Conservation (phyloP, 768 basidiomycete species). For the Omphalotus guepiniiformis region DNA sequence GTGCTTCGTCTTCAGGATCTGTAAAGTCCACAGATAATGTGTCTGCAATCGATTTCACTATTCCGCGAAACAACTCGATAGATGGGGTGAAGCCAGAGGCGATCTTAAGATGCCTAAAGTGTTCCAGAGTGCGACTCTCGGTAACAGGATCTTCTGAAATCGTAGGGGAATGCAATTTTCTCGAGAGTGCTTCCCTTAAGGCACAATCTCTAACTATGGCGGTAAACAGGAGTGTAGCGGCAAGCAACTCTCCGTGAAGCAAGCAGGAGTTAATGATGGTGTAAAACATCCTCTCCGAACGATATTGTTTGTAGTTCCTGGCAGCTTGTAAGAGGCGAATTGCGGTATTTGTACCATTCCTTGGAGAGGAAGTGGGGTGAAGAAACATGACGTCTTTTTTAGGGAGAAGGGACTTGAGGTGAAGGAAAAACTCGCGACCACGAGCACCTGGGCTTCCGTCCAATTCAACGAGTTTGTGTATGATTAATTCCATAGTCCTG, state of each 20-base stretch:
- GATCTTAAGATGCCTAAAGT: background rate
- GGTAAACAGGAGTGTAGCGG: constrained; percentile 46
- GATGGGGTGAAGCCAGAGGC: constrained; percentile 12
- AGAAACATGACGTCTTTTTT: constrained; percentile 14
- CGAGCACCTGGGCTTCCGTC: constrained; percentile 9
- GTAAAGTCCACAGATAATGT: constrained; percentile 23
- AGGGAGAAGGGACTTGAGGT: constrained; percentile 7
- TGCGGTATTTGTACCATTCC: constrained; percentile 1
- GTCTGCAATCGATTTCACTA: constrained; percentile 30
- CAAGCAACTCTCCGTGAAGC: constrained; percentile 51
- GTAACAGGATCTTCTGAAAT: background rate
- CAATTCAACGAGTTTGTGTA: constrained; percentile 20
- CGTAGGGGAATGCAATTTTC: constrained; percentile 14
- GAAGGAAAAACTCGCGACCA: background rate
- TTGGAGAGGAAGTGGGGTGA: constrained; percentile 4
- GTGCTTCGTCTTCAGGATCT: constrained; percentile 13
- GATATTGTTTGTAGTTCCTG: constrained; percentile 1
- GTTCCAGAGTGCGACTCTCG: background rate
- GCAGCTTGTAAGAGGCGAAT: constrained; percentile 1
- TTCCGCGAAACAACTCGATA: constrained; percentile 16
- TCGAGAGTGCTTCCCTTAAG: constrained; percentile 20
- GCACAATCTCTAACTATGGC: constrained; percentile 47
- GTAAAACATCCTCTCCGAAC: constrained; percentile 40
- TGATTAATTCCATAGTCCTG: constrained; percentile 45
- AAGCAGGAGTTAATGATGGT: constrained; percentile 40